phyloP scores from a whole-genome alignment of 306 rosid species.

The Citrullus colocynthis region DNA sequence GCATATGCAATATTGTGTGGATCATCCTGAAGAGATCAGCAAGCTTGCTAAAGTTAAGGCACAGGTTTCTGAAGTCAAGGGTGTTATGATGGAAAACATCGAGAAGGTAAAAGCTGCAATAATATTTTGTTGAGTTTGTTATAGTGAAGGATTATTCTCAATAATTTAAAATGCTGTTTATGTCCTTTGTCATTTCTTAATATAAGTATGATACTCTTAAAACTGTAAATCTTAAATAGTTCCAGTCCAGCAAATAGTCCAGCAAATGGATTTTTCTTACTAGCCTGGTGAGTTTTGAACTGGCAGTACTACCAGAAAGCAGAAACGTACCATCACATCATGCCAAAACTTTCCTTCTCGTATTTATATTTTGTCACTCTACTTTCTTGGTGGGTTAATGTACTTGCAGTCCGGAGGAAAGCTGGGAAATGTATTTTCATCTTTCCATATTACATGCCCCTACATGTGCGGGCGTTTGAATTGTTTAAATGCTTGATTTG shows the following conservation, averaged over 20 bases:
- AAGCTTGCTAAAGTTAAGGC: constrained; percentile 97
- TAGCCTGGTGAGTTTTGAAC: neutral
- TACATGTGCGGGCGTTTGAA: neutral
- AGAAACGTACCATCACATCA: neutral
- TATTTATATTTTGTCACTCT: neutral
- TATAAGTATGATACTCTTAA: neutral
- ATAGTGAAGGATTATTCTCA: neutral
- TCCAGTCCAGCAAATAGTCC: neutral
- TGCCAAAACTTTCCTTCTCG: neutral
- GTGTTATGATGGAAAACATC: constrained; percentile 99
- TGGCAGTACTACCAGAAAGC: neutral
- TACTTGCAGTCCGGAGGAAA: neutral
- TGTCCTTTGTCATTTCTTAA: neutral
- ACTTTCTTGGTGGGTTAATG: neutral
- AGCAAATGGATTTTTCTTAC: neutral
- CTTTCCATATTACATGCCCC: neutral
- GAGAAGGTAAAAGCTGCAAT: constrained; percentile 42
- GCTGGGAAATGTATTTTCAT: neutral
- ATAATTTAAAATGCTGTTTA: neutral
- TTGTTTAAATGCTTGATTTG: neutral
- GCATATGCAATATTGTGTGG: constrained; percentile 88
- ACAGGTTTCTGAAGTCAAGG: constrained; percentile 96
- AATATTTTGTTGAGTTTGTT: neutral
- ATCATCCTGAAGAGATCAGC: constrained; percentile 94
- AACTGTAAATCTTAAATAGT: neutral